Evolutionary conservation across 495 filamentous ascomycete genomes (phyloP).

Genomic region (Penicillium paradoxum): DNA sequence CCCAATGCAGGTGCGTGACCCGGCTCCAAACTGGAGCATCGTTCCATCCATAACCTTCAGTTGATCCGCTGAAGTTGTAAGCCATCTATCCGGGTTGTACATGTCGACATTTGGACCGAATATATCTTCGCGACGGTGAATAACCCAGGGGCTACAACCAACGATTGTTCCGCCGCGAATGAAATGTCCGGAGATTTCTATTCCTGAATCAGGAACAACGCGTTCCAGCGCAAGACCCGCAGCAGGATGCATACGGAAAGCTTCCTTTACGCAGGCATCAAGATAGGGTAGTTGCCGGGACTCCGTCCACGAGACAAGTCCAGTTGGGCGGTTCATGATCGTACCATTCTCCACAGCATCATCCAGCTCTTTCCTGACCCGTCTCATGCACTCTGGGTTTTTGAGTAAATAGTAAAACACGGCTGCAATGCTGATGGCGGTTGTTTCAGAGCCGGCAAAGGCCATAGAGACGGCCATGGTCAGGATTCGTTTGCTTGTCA

Average conservation of each 20-base stretch:
- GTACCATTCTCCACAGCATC: constrained; percentile 39
- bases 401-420: constrained; percentile 64
- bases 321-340: constrained; percentile 40
- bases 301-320: constrained; percentile 57
- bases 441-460: constrained; percentile 56
- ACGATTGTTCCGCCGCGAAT: constrained; percentile 17
- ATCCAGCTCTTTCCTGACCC: constrained; percentile 53
- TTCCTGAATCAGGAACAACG: background rate
- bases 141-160: constrained; percentile 29
- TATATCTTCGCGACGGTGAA: constrained; percentile 13
- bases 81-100: constrained; percentile 20
- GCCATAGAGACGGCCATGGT: constrained; percentile 59
- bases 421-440: constrained; percentile 56
- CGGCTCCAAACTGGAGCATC: constrained; percentile 26
- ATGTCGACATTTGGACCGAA: constrained; percentile 17
- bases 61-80: background rate
- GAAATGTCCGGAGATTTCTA: background rate
- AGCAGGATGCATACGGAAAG: constrained; percentile 60
- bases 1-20: constrained; percentile 28
- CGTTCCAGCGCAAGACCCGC: constrained; percentile 53
- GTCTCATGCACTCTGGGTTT: constrained; percentile 40
- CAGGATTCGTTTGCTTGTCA: constrained; percentile 59
- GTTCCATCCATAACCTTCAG: constrained; percentile 9
- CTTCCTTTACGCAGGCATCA: constrained; percentile 63
- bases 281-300: constrained; percentile 57